Percentiles rank a stretch among this genome's conserved stretches.
phyloP scores from a whole-genome alignment of 148 eudicot genomes.

The Chenopodium berlandieri region DNA sequence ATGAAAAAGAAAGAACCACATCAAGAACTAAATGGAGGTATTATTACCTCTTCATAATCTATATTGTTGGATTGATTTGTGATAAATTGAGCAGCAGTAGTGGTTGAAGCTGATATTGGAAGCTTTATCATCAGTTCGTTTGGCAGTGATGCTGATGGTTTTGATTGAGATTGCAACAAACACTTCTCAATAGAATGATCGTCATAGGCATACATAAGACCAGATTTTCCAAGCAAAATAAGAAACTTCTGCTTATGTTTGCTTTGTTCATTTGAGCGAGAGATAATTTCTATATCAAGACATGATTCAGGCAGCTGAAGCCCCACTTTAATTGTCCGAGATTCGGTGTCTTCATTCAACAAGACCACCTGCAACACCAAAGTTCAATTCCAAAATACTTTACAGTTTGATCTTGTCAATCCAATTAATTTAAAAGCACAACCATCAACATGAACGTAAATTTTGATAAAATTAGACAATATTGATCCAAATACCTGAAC shows the following conservation, averaged over 20 bases:
- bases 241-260: constrained; percentile 61
- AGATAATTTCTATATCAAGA: constrained; percentile 61
- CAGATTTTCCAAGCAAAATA: constrained; percentile 77
- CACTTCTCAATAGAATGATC: constrained; percentile 71
- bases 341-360: constrained; percentile 72
- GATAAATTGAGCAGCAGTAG: constrained; percentile 54
- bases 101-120: constrained; percentile 60
- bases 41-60: constrained; percentile 54
- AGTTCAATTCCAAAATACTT: not conserved
- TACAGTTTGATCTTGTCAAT: not conserved
- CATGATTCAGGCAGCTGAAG: constrained; percentile 73
- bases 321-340: constrained; percentile 75
- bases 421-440: not conserved
- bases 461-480: not conserved
- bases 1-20: not conserved
- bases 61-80: constrained; percentile 41
- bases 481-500: constrained; percentile 61
- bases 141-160: constrained; percentile 68
- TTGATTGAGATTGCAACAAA: constrained; percentile 63
- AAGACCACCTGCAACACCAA: constrained; percentile 61
- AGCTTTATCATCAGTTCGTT: constrained; percentile 65
- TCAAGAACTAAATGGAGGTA: not conserved
- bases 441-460: not conserved
- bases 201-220: constrained; percentile 69
- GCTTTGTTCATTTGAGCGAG: constrained; percentile 48